phyloP scores from a whole-genome alignment of 1,284 basidiomycete species.

The Trichosporon sp. region DNA sequence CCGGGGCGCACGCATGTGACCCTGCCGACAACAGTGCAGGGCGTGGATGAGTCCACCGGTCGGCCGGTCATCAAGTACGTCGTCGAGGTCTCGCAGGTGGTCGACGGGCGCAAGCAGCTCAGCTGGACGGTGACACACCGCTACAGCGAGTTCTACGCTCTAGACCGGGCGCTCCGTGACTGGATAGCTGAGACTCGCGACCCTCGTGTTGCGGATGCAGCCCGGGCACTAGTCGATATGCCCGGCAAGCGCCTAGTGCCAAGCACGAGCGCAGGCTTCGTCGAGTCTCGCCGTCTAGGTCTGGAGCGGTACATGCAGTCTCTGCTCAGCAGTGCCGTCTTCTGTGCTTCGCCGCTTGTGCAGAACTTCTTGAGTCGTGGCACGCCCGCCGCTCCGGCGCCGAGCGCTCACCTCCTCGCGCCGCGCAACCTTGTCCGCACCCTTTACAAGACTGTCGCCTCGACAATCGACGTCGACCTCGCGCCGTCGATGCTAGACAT shows the following conservation, averaged over 20 bases:
- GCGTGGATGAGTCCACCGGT: constrained; percentile 64
- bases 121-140: constrained; percentile 88
- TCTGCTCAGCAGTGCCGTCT: constrained; percentile 63
- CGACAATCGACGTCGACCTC: constrained; percentile 73
- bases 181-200: constrained; percentile 18
- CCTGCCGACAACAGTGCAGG: constrained; percentile 65
- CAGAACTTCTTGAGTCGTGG: constrained; percentile 75
- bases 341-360: constrained; percentile 78
- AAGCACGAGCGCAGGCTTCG: constrained; percentile 65
- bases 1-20: constrained; percentile 70
- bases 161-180: constrained; percentile 69
- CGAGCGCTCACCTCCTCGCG: constrained; percentile 16
- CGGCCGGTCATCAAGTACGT: constrained; percentile 86
- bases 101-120: constrained; percentile 68
- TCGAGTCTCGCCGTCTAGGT: constrained; percentile 70
- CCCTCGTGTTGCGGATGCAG: background rate
- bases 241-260: constrained; percentile 86
- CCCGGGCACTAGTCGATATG: constrained; percentile 56
- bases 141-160: constrained; percentile 88
- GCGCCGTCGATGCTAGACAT: constrained; percentile 90
- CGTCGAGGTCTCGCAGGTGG: constrained; percentile 82
- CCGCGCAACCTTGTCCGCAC: constrained; percentile 68
- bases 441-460: constrained; percentile 72
- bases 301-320: constrained; percentile 84
- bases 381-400: background rate